Base-by-base conservation (phyloP, 495 filamentous ascomycete genomes). In the Tetracladium marchalianum region DNA sequence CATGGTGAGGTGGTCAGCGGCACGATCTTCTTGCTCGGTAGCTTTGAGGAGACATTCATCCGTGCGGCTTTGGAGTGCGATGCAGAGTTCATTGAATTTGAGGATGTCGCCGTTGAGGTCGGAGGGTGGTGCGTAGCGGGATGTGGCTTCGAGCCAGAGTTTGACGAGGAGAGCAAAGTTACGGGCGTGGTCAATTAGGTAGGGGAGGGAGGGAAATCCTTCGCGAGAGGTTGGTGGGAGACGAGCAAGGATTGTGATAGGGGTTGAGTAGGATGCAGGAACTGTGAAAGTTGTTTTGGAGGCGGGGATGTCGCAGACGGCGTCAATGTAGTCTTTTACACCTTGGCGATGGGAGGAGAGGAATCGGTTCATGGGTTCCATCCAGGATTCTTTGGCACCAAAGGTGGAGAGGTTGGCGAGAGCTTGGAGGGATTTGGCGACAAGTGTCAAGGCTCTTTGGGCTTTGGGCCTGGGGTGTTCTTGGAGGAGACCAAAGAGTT, bases 341-440 rank as follows among this genome's bases (percentile, higher is more conserved):
- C 84, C 78, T 44, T 81, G 77, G 8, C 79, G 66, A 47, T 84
- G 71, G n/a, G 69, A 62, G 9, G 57, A 54, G 45, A 87, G 68
- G 53, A 87, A 87, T 10, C 72, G 74, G 58, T 96, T 99, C 93
- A 97, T 97, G 4, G 87, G 87, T 63, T 94, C 93, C 92, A 99
- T 99, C 89, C 90, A 99, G 4, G 82, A 77, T 62, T 97, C 92
- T 62, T 97, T 97, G 56, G 82, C 85, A 45, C 92, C 93, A 50
- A 97, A 96, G 1, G 80, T 88, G 10, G 85, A 85, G 66, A 96
- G 79, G 58, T 96, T 97, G 15, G 90, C 92, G 34, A 99, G 71
- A 12, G 85, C 90, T 66, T 97, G 90, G n/a, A 99, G 72, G 12
- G 85, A 83, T 67, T 99, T 99, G 11, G 92, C 87, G 52, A 97